phyloP scores from a whole-genome alignment of 495 filamentous ascomycete genomes.

The Jackrogersella multiformis region DNA sequence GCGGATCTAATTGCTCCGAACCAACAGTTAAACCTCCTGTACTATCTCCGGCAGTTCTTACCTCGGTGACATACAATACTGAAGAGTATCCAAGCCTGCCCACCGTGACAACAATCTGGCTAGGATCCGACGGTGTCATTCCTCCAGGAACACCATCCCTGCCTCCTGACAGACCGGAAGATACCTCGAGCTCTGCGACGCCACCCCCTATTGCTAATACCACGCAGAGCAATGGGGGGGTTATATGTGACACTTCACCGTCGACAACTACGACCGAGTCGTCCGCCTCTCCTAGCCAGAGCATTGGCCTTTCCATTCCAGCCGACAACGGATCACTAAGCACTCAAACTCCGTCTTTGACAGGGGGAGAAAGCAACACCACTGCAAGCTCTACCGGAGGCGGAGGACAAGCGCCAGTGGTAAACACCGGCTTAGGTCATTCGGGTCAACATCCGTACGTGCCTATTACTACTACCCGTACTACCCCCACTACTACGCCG shows the following conservation, averaged over 20 bases:
- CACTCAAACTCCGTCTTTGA: not conserved
- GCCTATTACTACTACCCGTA: not conserved
- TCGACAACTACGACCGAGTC: not conserved
- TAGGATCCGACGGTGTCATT: not conserved
- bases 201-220: not conserved
- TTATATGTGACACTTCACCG: not conserved
- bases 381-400: not conserved
- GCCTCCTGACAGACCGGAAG: not conserved
- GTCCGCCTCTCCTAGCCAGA: not conserved
- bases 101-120: slow-evolving; percentile 2
- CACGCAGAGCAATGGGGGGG: not conserved
- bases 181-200: not conserved
- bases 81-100: not conserved
- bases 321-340: not conserved
- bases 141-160: not conserved
- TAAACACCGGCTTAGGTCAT: not conserved
- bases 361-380: not conserved
- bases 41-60: not conserved
- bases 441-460: not conserved
- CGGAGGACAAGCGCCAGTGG: not conserved
- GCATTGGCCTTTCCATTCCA: not conserved
- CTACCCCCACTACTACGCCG: not conserved
- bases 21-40: not conserved
- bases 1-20: not conserved
- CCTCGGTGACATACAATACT: not conserved